These are phyloP conservation scores for Haematococcus lacustris DNA, from an alignment of 139 green algal genomes.

Conservation along the genomic window DNA sequence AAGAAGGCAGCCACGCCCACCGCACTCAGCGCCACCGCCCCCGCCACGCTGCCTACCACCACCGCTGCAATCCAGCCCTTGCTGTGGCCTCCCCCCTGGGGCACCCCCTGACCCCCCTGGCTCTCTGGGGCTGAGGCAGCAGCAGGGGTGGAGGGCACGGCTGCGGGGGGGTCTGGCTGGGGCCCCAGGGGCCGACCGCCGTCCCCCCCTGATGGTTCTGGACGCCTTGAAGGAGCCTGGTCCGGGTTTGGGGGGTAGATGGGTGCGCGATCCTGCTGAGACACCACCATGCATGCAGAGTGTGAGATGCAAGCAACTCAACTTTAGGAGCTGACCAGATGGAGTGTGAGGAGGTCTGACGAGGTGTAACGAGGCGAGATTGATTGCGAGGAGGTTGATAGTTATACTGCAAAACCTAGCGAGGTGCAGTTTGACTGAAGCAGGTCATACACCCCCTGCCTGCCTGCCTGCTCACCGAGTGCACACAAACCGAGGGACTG, in stretches of 20 bases:
- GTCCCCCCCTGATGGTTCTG: background rate
- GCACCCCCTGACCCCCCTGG: background rate
- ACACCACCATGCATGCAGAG: too few relatives aligned
- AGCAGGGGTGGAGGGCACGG: background rate
- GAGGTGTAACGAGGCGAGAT: background rate
- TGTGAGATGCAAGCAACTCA: too few relatives aligned
- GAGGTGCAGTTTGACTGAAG: background rate
- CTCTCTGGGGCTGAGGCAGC: background rate
- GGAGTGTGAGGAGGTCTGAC: too few relatives aligned
- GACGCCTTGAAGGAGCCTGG: background rate
- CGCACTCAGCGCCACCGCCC: background rate
- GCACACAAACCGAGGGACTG: conserved; percentile 25
- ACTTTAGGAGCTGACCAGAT: too few relatives aligned
- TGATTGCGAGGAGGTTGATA: background rate
- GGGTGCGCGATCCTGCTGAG: too few relatives aligned
- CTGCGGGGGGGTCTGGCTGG: too few relatives aligned
- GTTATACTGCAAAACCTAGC: background rate
- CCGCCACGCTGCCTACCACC: background rate
- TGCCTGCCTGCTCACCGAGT: background rate
- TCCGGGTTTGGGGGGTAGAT: background rate
- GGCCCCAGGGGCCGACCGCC: too few relatives aligned
- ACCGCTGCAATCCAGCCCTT: background rate
- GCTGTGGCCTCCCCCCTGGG: too few relatives aligned
- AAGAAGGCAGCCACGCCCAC: background rate
- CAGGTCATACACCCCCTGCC: background rate